A percentile compares a stretch with the other conserved stretches of the same genome.
Evolutionary conservation across 176 grass and related monocot species (phyloP).

Genomic region (Themeda triandra): DNA sequence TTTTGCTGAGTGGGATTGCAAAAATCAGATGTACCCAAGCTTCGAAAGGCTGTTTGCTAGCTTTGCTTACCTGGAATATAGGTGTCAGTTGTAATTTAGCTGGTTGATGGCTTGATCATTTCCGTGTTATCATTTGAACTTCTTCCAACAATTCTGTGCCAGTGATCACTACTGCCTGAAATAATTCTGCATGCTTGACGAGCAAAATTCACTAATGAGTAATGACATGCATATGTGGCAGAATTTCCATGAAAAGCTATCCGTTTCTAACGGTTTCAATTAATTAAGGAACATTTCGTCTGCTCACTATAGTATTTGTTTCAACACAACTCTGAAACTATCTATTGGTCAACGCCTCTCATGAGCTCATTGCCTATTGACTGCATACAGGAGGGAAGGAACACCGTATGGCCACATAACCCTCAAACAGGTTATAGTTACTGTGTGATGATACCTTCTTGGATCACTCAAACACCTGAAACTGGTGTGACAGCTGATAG

Average conservation of each 20-base stretch:
- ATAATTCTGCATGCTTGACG: background rate
- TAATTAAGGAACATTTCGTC: background rate
- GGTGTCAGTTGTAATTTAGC: background rate
- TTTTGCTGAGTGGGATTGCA: background rate
- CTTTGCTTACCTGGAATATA: background rate
- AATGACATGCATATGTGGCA: no score
- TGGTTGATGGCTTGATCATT: background rate
- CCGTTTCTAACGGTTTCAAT: background rate
- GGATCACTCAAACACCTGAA: conserved; percentile 77
- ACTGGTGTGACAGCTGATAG: conserved; percentile 61
- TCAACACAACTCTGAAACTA: background rate
- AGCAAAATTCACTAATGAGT: background rate
- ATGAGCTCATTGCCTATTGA: background rate
- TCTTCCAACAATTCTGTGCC: background rate
- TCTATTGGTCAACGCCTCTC: background rate
- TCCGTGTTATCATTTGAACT: background rate
- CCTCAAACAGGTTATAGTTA: conserved; percentile 96
- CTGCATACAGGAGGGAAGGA: conserved; percentile 75
- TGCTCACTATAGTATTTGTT: background rate
- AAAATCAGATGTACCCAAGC: background rate
- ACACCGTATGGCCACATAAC: conserved; percentile 94
- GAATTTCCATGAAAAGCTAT: background rate
- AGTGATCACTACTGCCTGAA: background rate
- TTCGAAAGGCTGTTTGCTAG: background rate
- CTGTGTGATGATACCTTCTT: conserved; percentile 94